Base-by-base conservation (phyloP, 352 stramenopile genomes). In the Phytophthora litchii region DNA sequence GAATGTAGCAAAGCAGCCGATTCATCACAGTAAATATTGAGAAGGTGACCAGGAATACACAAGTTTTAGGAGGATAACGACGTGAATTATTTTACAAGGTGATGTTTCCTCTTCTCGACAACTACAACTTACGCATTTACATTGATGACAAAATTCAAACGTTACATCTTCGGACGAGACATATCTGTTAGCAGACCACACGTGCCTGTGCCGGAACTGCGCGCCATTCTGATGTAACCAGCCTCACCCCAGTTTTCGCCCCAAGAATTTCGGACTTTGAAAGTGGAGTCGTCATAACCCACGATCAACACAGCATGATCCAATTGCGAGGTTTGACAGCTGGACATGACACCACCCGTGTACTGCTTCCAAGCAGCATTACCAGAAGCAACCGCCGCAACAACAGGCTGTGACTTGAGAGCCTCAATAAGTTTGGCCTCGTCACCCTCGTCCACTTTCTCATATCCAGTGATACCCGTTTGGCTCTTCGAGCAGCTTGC, bases 211-310 rank as follows among this genome's bases (percentile, higher is more conserved):
- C 64, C 72, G 25, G 41, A 87, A 73, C 76, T 96, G 36, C 70
- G 66, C 3, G 58, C 57, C n/a, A 98, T 78, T 12, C 80, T 78
- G 34, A 98, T 88, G 75, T 96, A 98, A 38, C 93, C 92, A 25
- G 82, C 70, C 52, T 97, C 86, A 53, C 94, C 96, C 93, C 94
- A 99, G 17, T 63, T 72, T 4, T 75, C 59, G 31, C 96, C 96
- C 96, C 95, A 99, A 44, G 95, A 98, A 75, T 99, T 99, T 46
- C 96, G 97, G 31, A 99, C 83, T 58, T 97, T 97, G 74, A 94
- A 97, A 25, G 62, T 76, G 0, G 40, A 67, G 50, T 67, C 72
- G 50, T 89, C 87, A 74, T 98, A 99, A 17, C 96, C 96, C 21
- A 99, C 92, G 4, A 92, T 88, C 32, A 99, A 78, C 13, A 99